Percentiles rank a stretch among this genome's conserved stretches.
Conservation (phyloP, 2,329 filamentous ascomycete genomes). For the Ophiosphaerella korrae region DNA sequence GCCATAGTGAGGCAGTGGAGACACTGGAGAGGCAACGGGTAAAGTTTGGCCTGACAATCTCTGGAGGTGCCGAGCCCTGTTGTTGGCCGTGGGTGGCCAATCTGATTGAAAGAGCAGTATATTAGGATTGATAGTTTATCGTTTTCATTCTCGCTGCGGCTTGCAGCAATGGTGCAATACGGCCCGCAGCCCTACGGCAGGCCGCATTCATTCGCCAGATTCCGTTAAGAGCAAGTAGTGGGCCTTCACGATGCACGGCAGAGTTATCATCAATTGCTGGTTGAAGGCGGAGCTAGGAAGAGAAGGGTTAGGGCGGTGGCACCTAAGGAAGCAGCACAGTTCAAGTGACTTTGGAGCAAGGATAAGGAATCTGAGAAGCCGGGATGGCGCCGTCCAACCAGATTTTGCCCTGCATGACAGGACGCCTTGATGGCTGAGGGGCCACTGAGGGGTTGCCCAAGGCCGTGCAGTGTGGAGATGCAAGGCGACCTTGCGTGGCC, state of each 20-base stretch:
- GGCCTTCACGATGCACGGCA: background rate
- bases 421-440: constrained; percentile 10
- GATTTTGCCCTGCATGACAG: constrained; percentile 24
- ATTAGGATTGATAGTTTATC: background rate
- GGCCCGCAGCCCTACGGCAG: constrained; percentile 8
- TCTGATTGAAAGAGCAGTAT: background rate
- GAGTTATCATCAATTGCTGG: constrained; percentile 6
- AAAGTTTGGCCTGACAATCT: constrained; percentile 19
- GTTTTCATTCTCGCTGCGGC: background rate
- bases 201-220: constrained; percentile 1
- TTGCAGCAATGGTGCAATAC: background rate
- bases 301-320: background rate
- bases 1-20: constrained; percentile 5
- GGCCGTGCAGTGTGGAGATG: constrained; percentile 12
- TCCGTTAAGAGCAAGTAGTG: constrained; percentile 2
- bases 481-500: constrained; percentile 23
- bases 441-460: constrained; percentile 2
- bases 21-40: constrained; percentile 16
- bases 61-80: constrained; percentile 15
- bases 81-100: background rate
- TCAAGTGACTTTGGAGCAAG: constrained; percentile 16
- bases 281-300: background rate
- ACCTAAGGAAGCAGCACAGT: background rate
- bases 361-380: background rate
- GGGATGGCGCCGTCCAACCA: constrained; percentile 25